A percentile compares a stretch with the other conserved stretches of the same genome.
These are phyloP conservation scores for Elasticomyces elasticus DNA, from an alignment of 495 filamentous ascomycete genomes.

Conservation along the genomic window DNA sequence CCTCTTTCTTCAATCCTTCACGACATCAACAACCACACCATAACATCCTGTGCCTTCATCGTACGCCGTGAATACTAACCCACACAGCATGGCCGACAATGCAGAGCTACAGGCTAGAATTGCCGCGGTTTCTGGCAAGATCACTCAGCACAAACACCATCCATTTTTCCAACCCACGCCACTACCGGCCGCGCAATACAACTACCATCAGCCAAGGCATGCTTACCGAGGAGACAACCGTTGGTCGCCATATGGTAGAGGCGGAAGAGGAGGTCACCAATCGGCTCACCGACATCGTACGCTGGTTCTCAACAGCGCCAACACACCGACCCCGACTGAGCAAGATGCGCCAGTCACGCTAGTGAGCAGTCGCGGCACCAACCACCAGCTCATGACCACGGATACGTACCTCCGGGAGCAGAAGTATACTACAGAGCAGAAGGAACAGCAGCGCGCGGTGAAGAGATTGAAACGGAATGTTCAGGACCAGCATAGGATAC, in stretches of 20 bases:
- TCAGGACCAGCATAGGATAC: constrained; percentile 26
- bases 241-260: constrained; percentile 23
- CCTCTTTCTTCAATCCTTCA: too few species aligned
- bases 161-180: neutral
- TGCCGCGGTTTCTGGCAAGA: constrained; percentile 19
- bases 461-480: constrained; percentile 14
- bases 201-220: neutral
- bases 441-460: constrained; percentile 50
- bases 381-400: constrained; percentile 82
- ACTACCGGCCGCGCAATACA: neutral
- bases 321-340: neutral
- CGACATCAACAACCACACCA: too few species aligned
- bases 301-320: constrained; percentile 57
- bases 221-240: neutral
- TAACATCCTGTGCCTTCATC: too few species aligned
- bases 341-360: constrained; percentile 35
- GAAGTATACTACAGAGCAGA: constrained; percentile 54
- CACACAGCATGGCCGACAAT: constrained; percentile 7
- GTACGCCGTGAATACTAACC: neutral
- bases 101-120: constrained; percentile 20
- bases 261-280: constrained; percentile 2
- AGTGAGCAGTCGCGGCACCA: constrained; percentile 72
- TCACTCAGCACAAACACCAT: constrained; percentile 19
- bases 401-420: constrained; percentile 58
- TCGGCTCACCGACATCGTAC: constrained; percentile 55